Evolutionary conservation across 108 stramenopile species (phyloP).

Genomic region (Nannochloropsis gaditana): DNA sequence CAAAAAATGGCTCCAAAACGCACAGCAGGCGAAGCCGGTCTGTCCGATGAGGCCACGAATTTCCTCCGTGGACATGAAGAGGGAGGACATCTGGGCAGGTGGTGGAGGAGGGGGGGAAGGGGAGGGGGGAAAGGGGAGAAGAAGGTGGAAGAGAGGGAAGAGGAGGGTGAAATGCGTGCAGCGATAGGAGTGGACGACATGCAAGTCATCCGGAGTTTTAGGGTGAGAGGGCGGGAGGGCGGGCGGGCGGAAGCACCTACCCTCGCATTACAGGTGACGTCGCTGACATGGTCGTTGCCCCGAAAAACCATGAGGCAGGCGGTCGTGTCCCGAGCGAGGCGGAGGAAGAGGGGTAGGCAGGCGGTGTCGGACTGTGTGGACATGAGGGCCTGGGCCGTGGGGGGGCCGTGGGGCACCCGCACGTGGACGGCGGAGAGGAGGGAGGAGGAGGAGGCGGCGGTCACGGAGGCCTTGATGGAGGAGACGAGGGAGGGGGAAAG

Average conservation of each 20-base stretch:
- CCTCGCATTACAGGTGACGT: not conserved
- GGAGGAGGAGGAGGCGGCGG: not conserved
- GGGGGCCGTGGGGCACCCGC: not conserved
- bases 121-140: not conserved
- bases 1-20: not conserved
- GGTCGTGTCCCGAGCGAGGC: not conserved
- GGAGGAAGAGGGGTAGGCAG: not conserved
- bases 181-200: too few relatives aligned
- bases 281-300: not conserved
- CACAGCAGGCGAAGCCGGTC: not conserved
- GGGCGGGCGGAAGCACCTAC: not conserved
- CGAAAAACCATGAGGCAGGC: conserved; percentile 8
- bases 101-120: not conserved
- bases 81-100: not conserved
- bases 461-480: not conserved
- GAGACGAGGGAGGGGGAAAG: not conserved
- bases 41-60: not conserved
- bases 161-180: not conserved
- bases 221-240: not conserved
- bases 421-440: not conserved
- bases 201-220: not conserved
- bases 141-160: not conserved
- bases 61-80: conserved; percentile 18
- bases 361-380: not conserved
- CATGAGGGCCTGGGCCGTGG: not conserved